Conservation (phyloP, 139 green algal genomes). For the Chlamydomonas urium region DNA sequence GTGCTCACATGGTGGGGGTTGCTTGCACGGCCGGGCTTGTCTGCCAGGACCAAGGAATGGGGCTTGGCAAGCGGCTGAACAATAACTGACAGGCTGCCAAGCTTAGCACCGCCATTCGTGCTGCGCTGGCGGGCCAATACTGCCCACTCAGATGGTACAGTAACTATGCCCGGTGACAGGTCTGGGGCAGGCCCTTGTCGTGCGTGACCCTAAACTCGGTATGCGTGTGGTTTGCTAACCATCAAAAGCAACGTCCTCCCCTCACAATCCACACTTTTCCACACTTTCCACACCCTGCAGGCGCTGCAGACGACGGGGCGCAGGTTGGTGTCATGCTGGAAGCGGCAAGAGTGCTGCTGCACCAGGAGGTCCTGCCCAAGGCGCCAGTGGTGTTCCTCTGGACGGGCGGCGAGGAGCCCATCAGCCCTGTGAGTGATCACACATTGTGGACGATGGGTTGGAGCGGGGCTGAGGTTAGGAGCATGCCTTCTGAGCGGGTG, state of each 20-base stretch:
- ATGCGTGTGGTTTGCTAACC: too few species aligned
- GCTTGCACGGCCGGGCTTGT: not conserved
- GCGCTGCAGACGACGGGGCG: slow-evolving; percentile 48
- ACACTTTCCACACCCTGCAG: slow-evolving; percentile 16
- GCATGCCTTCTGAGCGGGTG: not conserved
- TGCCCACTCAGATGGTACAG: too few species aligned
- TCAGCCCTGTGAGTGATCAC: slow-evolving; percentile 17
- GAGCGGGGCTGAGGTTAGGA: not conserved
- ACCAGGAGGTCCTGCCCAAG: slow-evolving; percentile 23
- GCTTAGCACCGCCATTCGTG: too few species aligned
- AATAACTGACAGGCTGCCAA: too few species aligned
- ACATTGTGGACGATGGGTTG: not conserved
- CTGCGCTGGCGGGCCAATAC: too few species aligned
- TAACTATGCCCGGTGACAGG: too few species aligned
- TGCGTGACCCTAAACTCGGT: too few species aligned
- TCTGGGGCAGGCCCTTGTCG: too few species aligned
- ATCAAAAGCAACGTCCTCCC: too few species aligned
- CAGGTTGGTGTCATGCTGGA: slow-evolving; percentile 62
- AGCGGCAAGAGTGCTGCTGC: slow-evolving; percentile 45
- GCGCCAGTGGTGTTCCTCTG: slow-evolving; percentile 62
- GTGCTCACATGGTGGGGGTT: slow-evolving; percentile 21
- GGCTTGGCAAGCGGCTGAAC: too few species aligned
- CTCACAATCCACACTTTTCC: not conserved
- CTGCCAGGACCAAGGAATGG: not conserved
- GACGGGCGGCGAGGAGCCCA: slow-evolving; percentile 37